Percentiles rank a stretch among this genome's conserved stretches.
These are phyloP conservation scores for Casaregolazyma suthepensis DNA, from an alignment of 1,139 yeast genomes.

Conservation along the genomic window DNA sequence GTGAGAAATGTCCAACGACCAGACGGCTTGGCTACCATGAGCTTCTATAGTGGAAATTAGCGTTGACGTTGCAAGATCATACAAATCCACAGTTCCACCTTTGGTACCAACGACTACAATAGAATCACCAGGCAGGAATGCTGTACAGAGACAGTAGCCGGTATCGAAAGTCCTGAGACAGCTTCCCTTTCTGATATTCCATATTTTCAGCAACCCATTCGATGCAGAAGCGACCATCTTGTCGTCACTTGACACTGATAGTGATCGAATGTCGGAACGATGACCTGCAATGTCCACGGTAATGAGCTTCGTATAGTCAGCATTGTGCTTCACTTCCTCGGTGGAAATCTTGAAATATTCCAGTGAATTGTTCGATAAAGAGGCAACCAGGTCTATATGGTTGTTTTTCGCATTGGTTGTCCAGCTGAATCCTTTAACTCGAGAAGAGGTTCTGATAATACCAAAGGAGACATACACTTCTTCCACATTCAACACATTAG, in stretches of 20 bases:
- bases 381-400: constrained; percentile 52
- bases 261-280: constrained; percentile 78
- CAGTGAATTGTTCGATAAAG: constrained; percentile 67
- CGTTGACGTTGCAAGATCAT: constrained; percentile 80
- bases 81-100: constrained; percentile 75
- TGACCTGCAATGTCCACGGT: constrained; percentile 77
- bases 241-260: constrained; percentile 77
- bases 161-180: constrained; percentile 85
- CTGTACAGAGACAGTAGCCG: constrained; percentile 78
- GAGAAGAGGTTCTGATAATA: constrained; percentile 30
- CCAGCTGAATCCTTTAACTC: constrained; percentile 34
- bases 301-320: constrained; percentile 47
- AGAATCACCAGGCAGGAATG: constrained; percentile 87
- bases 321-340: constrained; percentile 37
- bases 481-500: constrained; percentile 16
- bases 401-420: constrained; percentile 13
- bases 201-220: constrained; percentile 79
- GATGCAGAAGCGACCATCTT: constrained; percentile 83
- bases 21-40: constrained; percentile 73
- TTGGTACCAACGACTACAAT: constrained; percentile 87
- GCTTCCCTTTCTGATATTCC: constrained; percentile 70
- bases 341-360: constrained; percentile 57
- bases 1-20: constrained; percentile 83
- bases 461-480: constrained; percentile 30
- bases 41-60: constrained; percentile 59